These are phyloP conservation scores for Trichoderma sp. DNA, from an alignment of 2,329 filamentous ascomycete species.

Conservation along the genomic window DNA sequence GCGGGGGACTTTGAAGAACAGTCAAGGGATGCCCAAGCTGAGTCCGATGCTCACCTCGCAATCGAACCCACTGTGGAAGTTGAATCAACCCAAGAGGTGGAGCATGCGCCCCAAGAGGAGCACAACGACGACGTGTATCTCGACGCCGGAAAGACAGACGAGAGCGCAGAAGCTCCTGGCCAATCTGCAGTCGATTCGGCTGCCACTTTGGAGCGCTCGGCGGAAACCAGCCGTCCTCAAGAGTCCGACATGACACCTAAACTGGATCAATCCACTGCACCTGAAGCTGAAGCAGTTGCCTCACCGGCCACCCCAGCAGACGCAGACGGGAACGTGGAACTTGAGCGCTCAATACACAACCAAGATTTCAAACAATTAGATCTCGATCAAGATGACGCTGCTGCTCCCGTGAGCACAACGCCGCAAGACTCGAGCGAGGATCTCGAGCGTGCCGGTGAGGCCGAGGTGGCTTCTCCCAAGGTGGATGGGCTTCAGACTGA, in stretches of 20 bases:
- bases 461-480: slow-evolving; percentile 14
- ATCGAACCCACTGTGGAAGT: slow-evolving; percentile 11
- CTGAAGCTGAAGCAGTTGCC: slow-evolving; percentile 3
- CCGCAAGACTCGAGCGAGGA: neutral
- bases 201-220: slow-evolving; percentile 28
- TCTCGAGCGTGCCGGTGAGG: neutral
- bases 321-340: slow-evolving; percentile 38
- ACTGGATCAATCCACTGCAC: slow-evolving; percentile 21
- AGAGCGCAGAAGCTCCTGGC: slow-evolving; percentile 39
- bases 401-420: slow-evolving; percentile 12
- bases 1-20: neutral
- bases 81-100: slow-evolving; percentile 13
- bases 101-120: slow-evolving; percentile 18
- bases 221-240: slow-evolving; percentile 26
- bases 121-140: slow-evolving; percentile 24
- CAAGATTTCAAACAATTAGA: slow-evolving; percentile 24
- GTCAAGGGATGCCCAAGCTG: neutral
- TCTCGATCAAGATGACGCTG: slow-evolving; percentile 22
- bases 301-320: slow-evolving; percentile 35
- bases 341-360: slow-evolving; percentile 20
- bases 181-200: slow-evolving; percentile 28
- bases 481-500: neutral
- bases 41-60: slow-evolving; percentile 2
- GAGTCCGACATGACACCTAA: slow-evolving; percentile 25
- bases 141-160: slow-evolving; percentile 36